These are phyloP conservation scores for Picea sitchensis DNA, from an alignment of 75 land plant genomes.

Conservation along the genomic window DNA sequence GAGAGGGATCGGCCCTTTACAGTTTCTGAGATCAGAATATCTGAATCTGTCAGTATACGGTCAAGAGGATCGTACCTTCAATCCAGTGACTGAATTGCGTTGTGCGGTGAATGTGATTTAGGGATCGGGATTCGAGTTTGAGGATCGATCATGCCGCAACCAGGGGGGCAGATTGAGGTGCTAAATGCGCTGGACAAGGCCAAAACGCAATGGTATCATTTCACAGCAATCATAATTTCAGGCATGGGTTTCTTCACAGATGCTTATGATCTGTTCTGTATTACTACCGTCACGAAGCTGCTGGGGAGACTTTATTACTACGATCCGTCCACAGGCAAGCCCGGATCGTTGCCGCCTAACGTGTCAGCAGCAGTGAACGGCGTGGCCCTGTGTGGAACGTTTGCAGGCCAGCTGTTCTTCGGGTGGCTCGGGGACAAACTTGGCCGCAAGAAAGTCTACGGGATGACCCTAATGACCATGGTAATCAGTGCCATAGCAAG, in stretches of 20 bases:
- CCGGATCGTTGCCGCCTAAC: constrained; percentile 33
- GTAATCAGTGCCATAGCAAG: background rate
- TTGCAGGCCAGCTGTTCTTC: constrained; percentile 29
- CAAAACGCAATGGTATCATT: constrained; percentile 41
- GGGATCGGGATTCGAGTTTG: too few species aligned
- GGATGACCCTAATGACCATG: constrained; percentile 22
- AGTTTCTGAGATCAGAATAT: too few species aligned
- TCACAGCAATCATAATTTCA: constrained; percentile 31
- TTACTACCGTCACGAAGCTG: constrained; percentile 30
- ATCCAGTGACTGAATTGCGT: too few species aligned
- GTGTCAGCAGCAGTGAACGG: constrained; percentile 33
- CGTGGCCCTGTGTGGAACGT: constrained; percentile 31
- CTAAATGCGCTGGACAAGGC: constrained; percentile 30
- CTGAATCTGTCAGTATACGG: too few species aligned
- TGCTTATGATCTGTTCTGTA: constrained; percentile 36
- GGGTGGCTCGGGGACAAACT: constrained; percentile 32
- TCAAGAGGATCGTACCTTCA: too few species aligned
- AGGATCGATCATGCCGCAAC: background rate
- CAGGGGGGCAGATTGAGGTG: constrained; percentile 15
- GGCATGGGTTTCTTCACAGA: constrained; percentile 67
- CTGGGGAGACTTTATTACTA: constrained; percentile 27
- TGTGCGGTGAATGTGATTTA: too few species aligned
- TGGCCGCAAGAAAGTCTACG: constrained; percentile 24
- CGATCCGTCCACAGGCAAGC: constrained; percentile 26
- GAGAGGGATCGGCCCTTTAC: too few species aligned